Base-by-base conservation (phyloP, 2,329 filamentous ascomycete species). In the Tolypocladium ophioglossoides region DNA sequence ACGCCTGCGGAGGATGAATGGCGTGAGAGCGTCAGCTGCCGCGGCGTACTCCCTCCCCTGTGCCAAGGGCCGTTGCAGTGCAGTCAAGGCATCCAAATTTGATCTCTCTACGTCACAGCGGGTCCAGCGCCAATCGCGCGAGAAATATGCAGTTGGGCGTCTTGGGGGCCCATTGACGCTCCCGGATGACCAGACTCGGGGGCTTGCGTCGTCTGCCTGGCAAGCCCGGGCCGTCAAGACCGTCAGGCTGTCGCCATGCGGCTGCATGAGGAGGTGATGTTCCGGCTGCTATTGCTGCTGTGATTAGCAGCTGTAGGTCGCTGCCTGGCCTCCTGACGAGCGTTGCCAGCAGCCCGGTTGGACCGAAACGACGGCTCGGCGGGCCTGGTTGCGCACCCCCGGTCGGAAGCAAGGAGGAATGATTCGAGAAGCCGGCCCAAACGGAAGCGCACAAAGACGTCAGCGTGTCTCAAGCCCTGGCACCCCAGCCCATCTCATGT, bases 381-480 rank as follows among this genome's bases (percentile, higher is more conserved):
- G 41, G 44, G 44, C 18, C 27, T 47, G 24, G 24, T 30, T n/a
- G 44, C 18, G 44, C 27, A 47, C 16, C 44, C 44, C 44, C 20
- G 24, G 27, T 32, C 18, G 4, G 44, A 32, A 20, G 44, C 10
- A n/a, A 39, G 22, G 20, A 51, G 48, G 56, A 55, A 52, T 55
- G 35, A 54, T 57, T 57, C 56, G 53, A 55, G 50, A 57, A 56
- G 34, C 20, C 41, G 44, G 39, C 48, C 49, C 9, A 32, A 32
- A 55, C 49, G 35, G 40, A 39, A 40, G 47, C 22, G 12, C 44
- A 48, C 34, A 14, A 20, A 27, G 24, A 57, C 53, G 51, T 53
- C 53, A 55, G 47, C 35, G 18, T 54, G 53, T 57, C 55, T 57
- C 55, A 57, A 32, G 44, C 41, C 53, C 49, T 40, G 49, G 35